A percentile compares a stretch with the other conserved stretches of the same genome.
These are phyloP conservation scores for Tagetes erecta DNA, from an alignment of 129 eudicot species.

Conservation along the genomic window DNA sequence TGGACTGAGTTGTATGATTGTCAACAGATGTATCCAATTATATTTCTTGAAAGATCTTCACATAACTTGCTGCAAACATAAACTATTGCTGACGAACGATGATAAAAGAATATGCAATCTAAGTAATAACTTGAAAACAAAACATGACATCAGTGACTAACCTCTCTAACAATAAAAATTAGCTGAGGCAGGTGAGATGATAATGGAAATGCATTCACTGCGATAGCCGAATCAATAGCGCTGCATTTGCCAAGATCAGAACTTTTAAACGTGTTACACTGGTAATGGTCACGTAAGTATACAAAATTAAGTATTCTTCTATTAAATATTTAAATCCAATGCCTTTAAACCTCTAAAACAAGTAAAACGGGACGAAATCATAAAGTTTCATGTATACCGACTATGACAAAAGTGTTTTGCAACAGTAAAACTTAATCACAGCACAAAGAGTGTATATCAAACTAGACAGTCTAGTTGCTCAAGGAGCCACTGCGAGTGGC, in stretches of 20 bases:
- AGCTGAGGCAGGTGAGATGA: conserved; percentile 29
- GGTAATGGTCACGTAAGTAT: background rate
- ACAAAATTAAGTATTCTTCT: background rate
- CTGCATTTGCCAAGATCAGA: conserved; percentile 29
- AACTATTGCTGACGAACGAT: background rate
- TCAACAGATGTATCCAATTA: background rate
- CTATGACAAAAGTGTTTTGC: background rate
- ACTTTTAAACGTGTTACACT: conserved; percentile 9
- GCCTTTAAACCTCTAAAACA: conserved; percentile 15
- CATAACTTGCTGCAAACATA: background rate
- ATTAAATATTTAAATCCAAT: background rate
- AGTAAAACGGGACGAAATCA: background rate
- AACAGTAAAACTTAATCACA: background rate
- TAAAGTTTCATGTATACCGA: conserved; percentile 8
- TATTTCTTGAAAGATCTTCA: background rate
- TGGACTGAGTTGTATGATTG: background rate
- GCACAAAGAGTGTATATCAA: background rate
- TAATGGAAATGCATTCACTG: conserved; percentile 42
- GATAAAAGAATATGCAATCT: conserved; percentile 10
- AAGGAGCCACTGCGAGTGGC: background rate
- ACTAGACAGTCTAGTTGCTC: background rate
- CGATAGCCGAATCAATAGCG: conserved; percentile 40
- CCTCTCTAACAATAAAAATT: conserved; percentile 32
- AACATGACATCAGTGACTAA: conserved; percentile 22
- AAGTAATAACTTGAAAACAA: conserved; percentile 2